Evolutionary conservation across 129 eudicot species (phyloP).

Genomic region (Smallanthus sonchifolius): DNA sequence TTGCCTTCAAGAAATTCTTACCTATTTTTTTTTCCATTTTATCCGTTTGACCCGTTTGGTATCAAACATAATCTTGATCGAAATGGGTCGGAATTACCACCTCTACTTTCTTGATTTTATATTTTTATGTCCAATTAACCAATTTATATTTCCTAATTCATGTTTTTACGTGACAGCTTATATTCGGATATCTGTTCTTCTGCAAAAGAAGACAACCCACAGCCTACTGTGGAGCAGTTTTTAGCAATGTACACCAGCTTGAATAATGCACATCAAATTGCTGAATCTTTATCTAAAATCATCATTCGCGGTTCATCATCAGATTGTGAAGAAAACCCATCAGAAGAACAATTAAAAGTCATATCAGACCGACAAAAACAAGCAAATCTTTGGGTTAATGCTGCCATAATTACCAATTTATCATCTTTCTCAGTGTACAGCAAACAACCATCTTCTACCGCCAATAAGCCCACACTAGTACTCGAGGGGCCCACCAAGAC

Average conservation of each 20-base stretch:
- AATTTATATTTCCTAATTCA: background rate
- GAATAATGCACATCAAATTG: slow-evolving; percentile 43
- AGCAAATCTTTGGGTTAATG: slow-evolving; percentile 73
- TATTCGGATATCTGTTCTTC: slow-evolving; percentile 63
- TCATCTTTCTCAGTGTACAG: slow-evolving; percentile 55
- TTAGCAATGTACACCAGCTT: slow-evolving; percentile 48
- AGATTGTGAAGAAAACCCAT: slow-evolving; percentile 49
- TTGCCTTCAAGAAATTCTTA: background rate
- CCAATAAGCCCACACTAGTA: slow-evolving; percentile 40
- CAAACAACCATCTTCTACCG: slow-evolving; percentile 37
- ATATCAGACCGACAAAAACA: slow-evolving; percentile 51
- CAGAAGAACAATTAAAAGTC: slow-evolving; percentile 49
- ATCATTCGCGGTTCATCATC: slow-evolving; percentile 34
- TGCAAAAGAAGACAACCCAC: slow-evolving; percentile 78
- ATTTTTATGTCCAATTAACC: background rate
- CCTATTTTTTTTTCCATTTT: background rate
- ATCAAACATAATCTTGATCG: background rate
- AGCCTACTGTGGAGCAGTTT: slow-evolving; percentile 77
- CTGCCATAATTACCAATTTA: slow-evolving; percentile 60
- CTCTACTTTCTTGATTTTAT: background rate
- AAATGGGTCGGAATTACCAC: too few species aligned
- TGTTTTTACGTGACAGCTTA: slow-evolving; percentile 40
- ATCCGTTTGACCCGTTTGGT: background rate
- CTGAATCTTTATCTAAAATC: slow-evolving; percentile 47
- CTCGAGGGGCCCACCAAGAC: slow-evolving; percentile 49